Evolutionary conservation across 768 basidiomycete species (phyloP), one percentile per base, ranked within the genome.

Genomic region (Thelephora aurantiotincta): DNA sequence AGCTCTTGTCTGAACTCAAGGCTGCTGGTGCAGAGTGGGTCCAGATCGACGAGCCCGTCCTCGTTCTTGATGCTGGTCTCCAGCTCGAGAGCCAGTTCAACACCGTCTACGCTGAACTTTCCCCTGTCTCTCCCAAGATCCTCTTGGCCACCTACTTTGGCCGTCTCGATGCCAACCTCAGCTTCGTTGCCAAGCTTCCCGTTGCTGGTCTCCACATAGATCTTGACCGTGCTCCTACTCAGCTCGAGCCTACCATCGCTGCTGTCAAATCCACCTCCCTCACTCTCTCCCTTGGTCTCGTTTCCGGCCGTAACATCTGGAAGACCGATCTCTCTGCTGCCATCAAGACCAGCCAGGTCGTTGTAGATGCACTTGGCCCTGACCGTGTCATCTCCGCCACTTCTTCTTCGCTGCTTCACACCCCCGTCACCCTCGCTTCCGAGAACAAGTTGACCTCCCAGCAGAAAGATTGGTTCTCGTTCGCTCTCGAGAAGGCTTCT

Each of bases 281-380:
- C 52, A 60, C 82, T 53, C 76, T 99, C 46, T 98, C 96, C 35
- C 81, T 98, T 52, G 96, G 96, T 67, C 65, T 97, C 52, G 87
- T 99, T 54, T 98, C 96, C 41, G 96, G 96, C 47, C 91, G 96
- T 63, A 97, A 97, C 75, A 89, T 99, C 72, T 99, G 96, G 96
- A 99, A 98, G 80, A 83, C 79, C 52, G 93, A 98, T 68, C 82
- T 98, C 57, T 70, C 73, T 53, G 80, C 78, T 47, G 82, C 89
- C 49, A 75, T 92, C 68, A 81, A 82, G 63, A 68, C 77, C 43
- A 88, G 77, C 48, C 82, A 93, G 70, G 84, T 81, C 65, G 92
- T 89, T 43, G 70, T 96, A 57, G 78, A 80, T 46, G 72, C 70
- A 36, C 82, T 98, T 58, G 92, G 93, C 50, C 67, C 73, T 52